Evolutionary conservation across 768 basidiomycete species (phyloP).

Genomic region (Panellus pusillus): DNA sequence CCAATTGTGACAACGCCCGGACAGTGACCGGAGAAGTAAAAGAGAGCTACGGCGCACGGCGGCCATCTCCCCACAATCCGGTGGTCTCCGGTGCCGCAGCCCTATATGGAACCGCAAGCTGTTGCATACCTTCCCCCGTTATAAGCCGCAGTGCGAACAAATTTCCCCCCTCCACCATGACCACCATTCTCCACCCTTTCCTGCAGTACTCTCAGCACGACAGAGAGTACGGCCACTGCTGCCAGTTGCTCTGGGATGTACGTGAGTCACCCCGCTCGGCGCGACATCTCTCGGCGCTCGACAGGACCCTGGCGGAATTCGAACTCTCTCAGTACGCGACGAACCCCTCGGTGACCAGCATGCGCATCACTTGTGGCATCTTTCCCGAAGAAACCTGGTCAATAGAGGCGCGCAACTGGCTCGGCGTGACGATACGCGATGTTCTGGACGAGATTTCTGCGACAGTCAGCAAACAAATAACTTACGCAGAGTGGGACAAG

Average conservation of each 20-base stretch:
- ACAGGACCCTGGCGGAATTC: slow-evolving; percentile 26
- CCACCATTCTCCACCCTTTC: slow-evolving; percentile 35
- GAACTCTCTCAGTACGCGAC: slow-evolving; percentile 46
- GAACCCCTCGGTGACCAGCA: slow-evolving; percentile 34
- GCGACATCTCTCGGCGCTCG: slow-evolving; percentile 26
- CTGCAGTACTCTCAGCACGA: slow-evolving; percentile 40
- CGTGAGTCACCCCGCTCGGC: slow-evolving; percentile 39
- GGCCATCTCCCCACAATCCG: neutral
- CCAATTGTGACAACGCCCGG: neutral
- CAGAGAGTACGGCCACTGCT: slow-evolving; percentile 26
- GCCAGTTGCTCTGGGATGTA: slow-evolving; percentile 50
- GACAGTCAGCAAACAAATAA: slow-evolving; percentile 39
- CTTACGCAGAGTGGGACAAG: slow-evolving; percentile 42
- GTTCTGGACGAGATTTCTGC: slow-evolving; percentile 48
- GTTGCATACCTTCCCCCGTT: slow-evolving; percentile 4
- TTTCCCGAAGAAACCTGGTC: slow-evolving; percentile 42
- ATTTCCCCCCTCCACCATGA: slow-evolving; percentile 1
- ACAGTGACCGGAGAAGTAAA: neutral
- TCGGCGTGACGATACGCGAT: slow-evolving; percentile 53
- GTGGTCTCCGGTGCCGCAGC: slow-evolving; percentile 9
- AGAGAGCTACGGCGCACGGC: slow-evolving; percentile 6
- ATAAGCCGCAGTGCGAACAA: slow-evolving; percentile 3
- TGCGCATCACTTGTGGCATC: slow-evolving; percentile 48
- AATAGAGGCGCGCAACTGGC: slow-evolving; percentile 39
- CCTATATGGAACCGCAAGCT: slow-evolving; percentile 12